Evolutionary conservation across 2,329 filamentous ascomycete genomes (phyloP), one percentile per base, ranked within the genome.

Genomic region (Fusarium austroafricanum): DNA sequence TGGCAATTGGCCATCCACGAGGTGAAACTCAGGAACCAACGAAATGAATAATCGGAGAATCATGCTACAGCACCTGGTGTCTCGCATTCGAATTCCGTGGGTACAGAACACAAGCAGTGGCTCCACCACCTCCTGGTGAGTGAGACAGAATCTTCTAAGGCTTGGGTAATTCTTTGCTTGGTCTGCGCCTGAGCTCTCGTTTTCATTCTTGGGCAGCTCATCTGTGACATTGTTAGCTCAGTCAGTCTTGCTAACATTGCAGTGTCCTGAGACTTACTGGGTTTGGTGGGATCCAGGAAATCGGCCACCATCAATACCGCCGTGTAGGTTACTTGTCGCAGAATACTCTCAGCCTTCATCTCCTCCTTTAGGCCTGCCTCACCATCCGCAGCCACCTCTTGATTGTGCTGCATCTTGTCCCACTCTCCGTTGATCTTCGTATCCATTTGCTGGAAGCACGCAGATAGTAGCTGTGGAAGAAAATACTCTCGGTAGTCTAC

Each of bases 341-440:
- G 82, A 29, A 99, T 96, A 75, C 95, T 98, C 78, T 99, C 96
- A 9, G 93, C 90, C 79, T 97, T 97, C 96, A 99, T 99, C 81
- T 99, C 96, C 71, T 97, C 94, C 2, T 92, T 92, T 53, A 99
- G 82, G 61, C 75, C 79, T n/a, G 92, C 92, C 55, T 94, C 93
- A 20, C 90, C 90, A 5, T 90, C 90, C 2, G 90, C 86, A 40
- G 87, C 86, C 14, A 89, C 82, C 20, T 81, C 82, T 70, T 91
- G 86, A 66, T 88, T 82, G 66, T 86, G 81, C 75, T 90, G 87
- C 59, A 97, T 88, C 68, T 88, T 88, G 64, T 90, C 88, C 96
- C 96, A 99, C 77, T 98, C 95, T 0, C 87, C 84, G 33, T 89
- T 92, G 67, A 98, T 92, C 80, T 98, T 98, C 39, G 85, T 83